Base-by-base conservation (phyloP, 495 filamentous ascomycete species). In the Arthonia radiata region DNA sequence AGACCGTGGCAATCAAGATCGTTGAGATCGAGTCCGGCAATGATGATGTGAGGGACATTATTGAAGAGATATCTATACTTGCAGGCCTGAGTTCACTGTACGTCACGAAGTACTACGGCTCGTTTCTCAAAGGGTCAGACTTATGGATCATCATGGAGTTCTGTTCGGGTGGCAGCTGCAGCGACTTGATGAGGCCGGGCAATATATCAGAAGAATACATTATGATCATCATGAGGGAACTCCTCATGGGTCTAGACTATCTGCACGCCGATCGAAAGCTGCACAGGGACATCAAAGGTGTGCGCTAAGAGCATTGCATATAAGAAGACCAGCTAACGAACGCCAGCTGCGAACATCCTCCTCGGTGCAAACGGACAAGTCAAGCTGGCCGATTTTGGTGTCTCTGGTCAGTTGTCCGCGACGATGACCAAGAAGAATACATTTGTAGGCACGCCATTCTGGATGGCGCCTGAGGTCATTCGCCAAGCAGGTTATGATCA, bases 351-450 rank as follows among this genome's bases (percentile, higher is more conserved):
- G 23, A 33, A 13, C 5, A 13, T 14, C 24, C 5, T 4, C 25
- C 18, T 17, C 23, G 14, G 5, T 29, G 16, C 18, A 10, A 7
- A 17, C 39, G 89, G 86, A 3, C 80, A 93, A 48, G 86, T 97
- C 30, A 97, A 97, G 46, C 54, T 97, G 31, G 86, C 86, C 5
- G 86, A 97, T 49, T 97, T 97, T 50, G 86, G 86, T 24, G 86
- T 97, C 10, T 91, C 83, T 13, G 81, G 83, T 9, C 86, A 97
- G 41, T 57, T 97, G n/a, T 82, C 83, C 13, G 79, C 80, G 2
- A 93, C 86, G n/a, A 94, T 93, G 77, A 92, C 89, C 14, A 91
- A 93, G 52, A 92, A 92, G 48, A 97, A 94, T 41, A 97, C 86
- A 0, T 97, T 97, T 43, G 86, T 97, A 13, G 86, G 86, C 9